Base-by-base conservation (phyloP, 1,284 basidiomycete species). In the Coniferiporia sulphurascens region DNA sequence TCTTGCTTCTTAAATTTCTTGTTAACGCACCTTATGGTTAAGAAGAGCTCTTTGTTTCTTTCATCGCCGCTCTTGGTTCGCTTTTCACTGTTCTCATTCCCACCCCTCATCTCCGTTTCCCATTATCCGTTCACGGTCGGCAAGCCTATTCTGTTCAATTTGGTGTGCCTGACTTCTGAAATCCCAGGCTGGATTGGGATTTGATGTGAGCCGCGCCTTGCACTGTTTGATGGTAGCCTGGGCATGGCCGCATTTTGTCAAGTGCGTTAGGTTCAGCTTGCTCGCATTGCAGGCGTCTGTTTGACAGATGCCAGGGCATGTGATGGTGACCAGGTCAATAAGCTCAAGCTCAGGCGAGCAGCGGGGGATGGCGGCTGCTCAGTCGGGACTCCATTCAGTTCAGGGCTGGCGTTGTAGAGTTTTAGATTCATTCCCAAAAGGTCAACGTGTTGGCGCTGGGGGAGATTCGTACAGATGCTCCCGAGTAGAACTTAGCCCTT, bases 101-200 rank as follows among this genome's bases (percentile, higher is more conserved):
- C 50, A n/a, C 36, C 12, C 50, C 35, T 19, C 50, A 36, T 4
- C 10, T 15, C 34, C 34, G 34, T 52, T 52, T 19, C 15, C 32
- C 6, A n/a, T 21, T 19, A 6, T n/a, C 50, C 17, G n/a, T 36
- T 38, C n/a, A n/a, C 17, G 21, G 35, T 27, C 12, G 19, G 12
- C 34, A 10, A 35, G 50, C 50, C n/a, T 52, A 52, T 38, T 52
- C 32, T 52, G 45, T n/a, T n/a, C 54, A 44, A 54, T 34, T 53
- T 53, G 34, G n/a, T 10, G 53, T 34, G 15, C 48, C 48, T 50
- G 48, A n/a, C 48, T 22, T 50, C 48, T n/a, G 8, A n/a, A 32
- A 22, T 22, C 46, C 38, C 27, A 50, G 4, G 48, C 21, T 50
- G 48, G 22, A 8, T 34, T 50, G 48, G 48, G 22, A 15, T 32